Conservation (phyloP, 2,329 filamentous ascomycete species). For the Boeremia lycopersici region DNA sequence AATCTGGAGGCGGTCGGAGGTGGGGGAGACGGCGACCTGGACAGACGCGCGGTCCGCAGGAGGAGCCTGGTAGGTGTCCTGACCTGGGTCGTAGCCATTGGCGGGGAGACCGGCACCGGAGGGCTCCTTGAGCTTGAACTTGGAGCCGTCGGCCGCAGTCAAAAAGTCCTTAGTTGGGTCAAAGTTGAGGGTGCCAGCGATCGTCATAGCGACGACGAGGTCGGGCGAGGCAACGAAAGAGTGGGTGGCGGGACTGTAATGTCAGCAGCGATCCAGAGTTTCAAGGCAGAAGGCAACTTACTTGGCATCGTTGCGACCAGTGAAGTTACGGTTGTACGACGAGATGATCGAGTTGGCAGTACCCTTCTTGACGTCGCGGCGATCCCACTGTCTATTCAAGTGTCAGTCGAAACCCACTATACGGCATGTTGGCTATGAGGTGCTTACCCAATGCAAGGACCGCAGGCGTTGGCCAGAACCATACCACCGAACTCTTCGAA, state of each 20-base stretch:
- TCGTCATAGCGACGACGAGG: slow-evolving; percentile 82
- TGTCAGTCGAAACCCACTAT: slow-evolving; percentile 6
- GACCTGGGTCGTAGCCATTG: slow-evolving; percentile 85
- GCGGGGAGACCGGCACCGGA: slow-evolving; percentile 80
- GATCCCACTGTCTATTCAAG: slow-evolving; percentile 76
- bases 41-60: slow-evolving; percentile 77
- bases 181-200: slow-evolving; percentile 86
- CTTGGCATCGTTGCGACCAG: slow-evolving; percentile 94
- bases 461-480: slow-evolving; percentile 94
- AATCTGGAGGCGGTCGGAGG: slow-evolving; percentile 92
- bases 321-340: slow-evolving; percentile 99
- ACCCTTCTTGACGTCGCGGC: slow-evolving; percentile 91
- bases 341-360: slow-evolving; percentile 96
- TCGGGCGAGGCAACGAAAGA: slow-evolving; percentile 92
- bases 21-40: slow-evolving; percentile 81
- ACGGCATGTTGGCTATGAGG: not conserved
- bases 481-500: slow-evolving; percentile 96
- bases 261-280: not conserved
- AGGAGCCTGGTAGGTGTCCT: slow-evolving; percentile 95
- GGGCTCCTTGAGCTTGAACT: slow-evolving; percentile 85
- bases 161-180: slow-evolving; percentile 72
- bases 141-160: slow-evolving; percentile 70
- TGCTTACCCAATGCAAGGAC: slow-evolving; percentile 51
- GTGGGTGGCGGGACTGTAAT: slow-evolving; percentile 68
- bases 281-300: not conserved